phyloP scores from a whole-genome alignment of 2,329 filamentous ascomycete genomes.

The Venturia carpophila region DNA sequence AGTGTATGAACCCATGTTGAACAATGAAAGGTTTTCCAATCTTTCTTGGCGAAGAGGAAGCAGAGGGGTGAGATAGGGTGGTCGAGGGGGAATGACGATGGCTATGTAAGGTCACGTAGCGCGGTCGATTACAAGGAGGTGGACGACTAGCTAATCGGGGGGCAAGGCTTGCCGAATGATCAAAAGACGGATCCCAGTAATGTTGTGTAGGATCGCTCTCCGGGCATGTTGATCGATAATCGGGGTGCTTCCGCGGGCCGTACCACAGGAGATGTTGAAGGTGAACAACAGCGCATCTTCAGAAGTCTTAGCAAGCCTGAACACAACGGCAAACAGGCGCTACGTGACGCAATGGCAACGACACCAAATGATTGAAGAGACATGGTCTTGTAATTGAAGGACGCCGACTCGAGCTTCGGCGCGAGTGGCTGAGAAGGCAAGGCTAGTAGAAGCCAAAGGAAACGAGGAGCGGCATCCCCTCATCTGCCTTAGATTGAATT shows the following conservation, averaged over 20 bases:
- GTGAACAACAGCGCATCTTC: not conserved
- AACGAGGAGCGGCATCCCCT: not conserved
- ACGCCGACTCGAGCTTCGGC: not conserved
- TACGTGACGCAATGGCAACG: not conserved
- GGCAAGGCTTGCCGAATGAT: not conserved
- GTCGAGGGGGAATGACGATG: conserved; percentile 2
- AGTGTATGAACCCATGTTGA: conserved; percentile 3
- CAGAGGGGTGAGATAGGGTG: not conserved
- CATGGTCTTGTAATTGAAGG: not conserved
- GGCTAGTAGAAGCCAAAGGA: too few relatives aligned
- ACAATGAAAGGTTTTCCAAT: not conserved
- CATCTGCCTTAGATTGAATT: not conserved
- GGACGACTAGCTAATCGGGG: not conserved
- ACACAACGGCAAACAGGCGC: not conserved
- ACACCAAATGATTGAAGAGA: not conserved
- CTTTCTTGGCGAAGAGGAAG: not conserved
- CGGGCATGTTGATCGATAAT: not conserved
- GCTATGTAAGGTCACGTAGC: not conserved
- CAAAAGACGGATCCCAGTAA: not conserved
- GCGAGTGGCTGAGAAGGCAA: not conserved
- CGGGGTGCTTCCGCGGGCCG: not conserved
- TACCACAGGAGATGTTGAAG: conserved; percentile 1
- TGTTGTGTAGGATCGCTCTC: not conserved
- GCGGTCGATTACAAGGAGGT: not conserved
- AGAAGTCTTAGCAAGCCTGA: not conserved